These are phyloP conservation scores for Lachnellula cervina DNA, from an alignment of 2,329 filamentous ascomycete species.

Conservation along the genomic window DNA sequence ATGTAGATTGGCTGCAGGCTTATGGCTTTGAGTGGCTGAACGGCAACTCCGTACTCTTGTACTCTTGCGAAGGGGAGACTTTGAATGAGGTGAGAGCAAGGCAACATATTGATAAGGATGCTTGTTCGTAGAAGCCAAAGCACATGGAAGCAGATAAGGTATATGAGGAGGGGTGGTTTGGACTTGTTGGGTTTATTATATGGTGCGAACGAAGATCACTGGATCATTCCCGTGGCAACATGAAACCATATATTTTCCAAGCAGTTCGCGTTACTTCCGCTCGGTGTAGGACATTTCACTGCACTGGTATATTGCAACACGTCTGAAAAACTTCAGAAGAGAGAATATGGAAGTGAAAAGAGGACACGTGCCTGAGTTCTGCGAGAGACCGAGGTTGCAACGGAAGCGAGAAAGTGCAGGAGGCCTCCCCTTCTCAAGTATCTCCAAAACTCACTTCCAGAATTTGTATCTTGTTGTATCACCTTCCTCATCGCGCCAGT, in stretches of 20 bases:
- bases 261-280: not conserved
- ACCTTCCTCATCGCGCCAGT: not conserved
- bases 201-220: too few species aligned
- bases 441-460: not conserved
- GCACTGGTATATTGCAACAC: not conserved
- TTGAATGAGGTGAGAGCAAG: too few species aligned
- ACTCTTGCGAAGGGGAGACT: too few species aligned
- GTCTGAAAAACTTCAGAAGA: not conserved
- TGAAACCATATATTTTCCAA: not conserved
- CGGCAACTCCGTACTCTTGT: too few species aligned
- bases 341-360: not conserved
- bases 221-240: not conserved
- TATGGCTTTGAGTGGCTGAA: not conserved
- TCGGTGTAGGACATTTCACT: not conserved
- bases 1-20: not conserved
- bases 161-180: too few species aligned
- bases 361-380: not conserved
- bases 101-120: too few species aligned
- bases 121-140: too few species aligned
- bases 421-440: not conserved
- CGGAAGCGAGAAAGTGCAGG: not conserved
- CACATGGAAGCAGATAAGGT: too few species aligned
- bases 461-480: not conserved
- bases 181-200: too few species aligned
- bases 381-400: not conserved